These are phyloP conservation scores for Daedaleopsis nitida DNA, from an alignment of 768 basidiomycete species.

Conservation along the genomic window DNA sequence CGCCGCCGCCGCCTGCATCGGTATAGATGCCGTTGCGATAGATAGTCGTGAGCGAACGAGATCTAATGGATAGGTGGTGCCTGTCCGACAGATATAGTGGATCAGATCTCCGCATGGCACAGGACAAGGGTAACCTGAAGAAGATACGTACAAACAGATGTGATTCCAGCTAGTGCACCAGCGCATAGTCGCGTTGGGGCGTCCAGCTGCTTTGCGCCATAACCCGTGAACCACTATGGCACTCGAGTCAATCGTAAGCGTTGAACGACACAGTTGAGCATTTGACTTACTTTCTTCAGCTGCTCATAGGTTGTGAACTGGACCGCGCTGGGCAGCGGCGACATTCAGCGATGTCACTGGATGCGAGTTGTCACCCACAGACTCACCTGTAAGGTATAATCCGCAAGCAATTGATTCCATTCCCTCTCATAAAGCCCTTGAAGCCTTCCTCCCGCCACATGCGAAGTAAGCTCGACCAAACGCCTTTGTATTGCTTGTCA, in stretches of 20 bases:
- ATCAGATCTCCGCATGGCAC: conserved; percentile 1
- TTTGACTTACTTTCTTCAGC: conserved; percentile 70
- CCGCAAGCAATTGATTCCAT: conserved; percentile 86
- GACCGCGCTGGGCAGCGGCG: conserved; percentile 54
- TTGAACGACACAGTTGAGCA: neutral
- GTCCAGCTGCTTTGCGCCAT: conserved; percentile 77
- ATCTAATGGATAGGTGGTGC: conserved; percentile 90
- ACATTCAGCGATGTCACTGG: conserved; percentile 19
- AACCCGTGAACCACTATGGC: conserved; percentile 64
- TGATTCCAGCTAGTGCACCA: conserved; percentile 92
- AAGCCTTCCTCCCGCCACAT: conserved; percentile 97
- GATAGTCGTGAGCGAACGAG: conserved; percentile 91
- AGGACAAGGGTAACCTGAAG: neutral
- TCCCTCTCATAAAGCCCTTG: conserved; percentile 91
- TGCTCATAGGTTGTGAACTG: conserved; percentile 91
- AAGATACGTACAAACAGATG: conserved; percentile 79
- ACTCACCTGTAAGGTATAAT: conserved; percentile 80
- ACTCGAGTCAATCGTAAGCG: conserved; percentile 22
- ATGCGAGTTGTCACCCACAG: neutral
- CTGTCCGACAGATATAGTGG: conserved; percentile 36
- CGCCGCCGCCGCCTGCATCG: conserved; percentile 26
- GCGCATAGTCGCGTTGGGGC: conserved; percentile 84
- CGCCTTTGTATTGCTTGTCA: conserved; percentile 75
- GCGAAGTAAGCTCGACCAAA: conserved; percentile 79
- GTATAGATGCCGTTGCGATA: conserved; percentile 87